Evolutionary conservation across 768 basidiomycete genomes (phyloP), one percentile per base, ranked within the genome.

Genomic region (Boletus pseudopeckii): DNA sequence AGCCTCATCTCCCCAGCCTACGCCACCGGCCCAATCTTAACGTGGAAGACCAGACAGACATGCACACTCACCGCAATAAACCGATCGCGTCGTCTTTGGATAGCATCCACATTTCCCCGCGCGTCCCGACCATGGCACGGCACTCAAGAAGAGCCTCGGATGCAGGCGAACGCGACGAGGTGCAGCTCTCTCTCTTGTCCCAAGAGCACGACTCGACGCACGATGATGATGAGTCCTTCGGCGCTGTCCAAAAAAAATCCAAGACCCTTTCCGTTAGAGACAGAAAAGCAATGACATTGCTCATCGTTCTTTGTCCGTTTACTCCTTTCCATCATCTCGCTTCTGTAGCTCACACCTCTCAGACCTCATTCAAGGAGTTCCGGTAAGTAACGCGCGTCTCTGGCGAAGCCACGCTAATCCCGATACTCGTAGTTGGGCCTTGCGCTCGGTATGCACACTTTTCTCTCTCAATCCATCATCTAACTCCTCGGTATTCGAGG

Each of bases 281-380:
- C 72, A 89, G 88, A 71, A 77, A 82, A 62, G 90, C 86, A 45
- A 92, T 98, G 79, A 82, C 81, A 5, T 73, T 98, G 49, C 75
- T 98, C 33, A 86, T 92, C 70, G 75, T 93, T 61, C 77, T 98
- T 46, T 98, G 93, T 96, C 63, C 74, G 93, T 80, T 33, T 57
- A 17, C 47, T 39, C 47, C 34, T 48, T 57, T 17, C 28, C 22
- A 45, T 54, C 40, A 22, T 42, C 11, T 46, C 20, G 59, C 28
- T 42, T 46, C 65, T 39, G 53, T 42, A 30, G 39, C 60, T 69
- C 28, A 60, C 53, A 45, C 48, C 24, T 41, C 50, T 43, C 47
- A 89, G 87, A 89, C 67, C 76, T 89, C 34, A 83, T 88, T 48
- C 94, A 97, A 71, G 94, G 94, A 40, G 84, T 96, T 62, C 94